Percentiles rank a stretch among this genome's conserved stretches.
phyloP scores from a whole-genome alignment of 345 rosid genomes.

The Dipteronia sinensis region DNA sequence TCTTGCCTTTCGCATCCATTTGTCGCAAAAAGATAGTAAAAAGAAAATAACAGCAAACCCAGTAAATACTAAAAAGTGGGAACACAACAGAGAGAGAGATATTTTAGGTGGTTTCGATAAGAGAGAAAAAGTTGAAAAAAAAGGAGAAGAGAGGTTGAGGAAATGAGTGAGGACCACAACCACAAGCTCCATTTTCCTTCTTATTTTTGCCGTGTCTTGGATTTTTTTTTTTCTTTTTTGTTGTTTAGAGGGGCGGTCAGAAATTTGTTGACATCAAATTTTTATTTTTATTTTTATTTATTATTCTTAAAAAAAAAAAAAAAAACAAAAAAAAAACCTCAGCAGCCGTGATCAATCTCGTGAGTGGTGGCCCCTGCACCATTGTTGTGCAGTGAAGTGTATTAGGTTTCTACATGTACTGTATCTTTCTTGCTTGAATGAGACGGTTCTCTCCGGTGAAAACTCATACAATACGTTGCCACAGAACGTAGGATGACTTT shows the following conservation, averaged over 20 bases:
- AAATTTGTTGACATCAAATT: background rate
- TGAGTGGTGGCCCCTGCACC: conserved; percentile 14
- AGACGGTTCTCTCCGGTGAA: background rate
- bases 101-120: conserved; percentile 9
- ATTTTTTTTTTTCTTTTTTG: conserved; percentile 4
- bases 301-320: background rate
- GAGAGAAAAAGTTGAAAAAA: background rate
- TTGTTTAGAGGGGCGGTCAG: conserved; percentile 4
- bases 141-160: conserved; percentile 7
- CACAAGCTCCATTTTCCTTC: conserved; percentile 23
- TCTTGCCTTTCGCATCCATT: conserved; percentile 36
- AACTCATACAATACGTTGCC: too few relatives aligned
- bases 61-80: background rate
- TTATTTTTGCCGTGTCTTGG: background rate
- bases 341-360: conserved; percentile 5
- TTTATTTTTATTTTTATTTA: background rate
- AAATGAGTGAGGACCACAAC: conserved; percentile 40
- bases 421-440: background rate
- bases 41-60: background rate
- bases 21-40: background rate
- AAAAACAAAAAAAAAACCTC: background rate
- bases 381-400: background rate
- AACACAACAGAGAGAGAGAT: background rate
- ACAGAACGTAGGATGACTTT: too few relatives aligned
- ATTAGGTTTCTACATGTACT: background rate